phyloP scores from a whole-genome alignment of 1,284 basidiomycete genomes.

The Golubevia sp. region DNA sequence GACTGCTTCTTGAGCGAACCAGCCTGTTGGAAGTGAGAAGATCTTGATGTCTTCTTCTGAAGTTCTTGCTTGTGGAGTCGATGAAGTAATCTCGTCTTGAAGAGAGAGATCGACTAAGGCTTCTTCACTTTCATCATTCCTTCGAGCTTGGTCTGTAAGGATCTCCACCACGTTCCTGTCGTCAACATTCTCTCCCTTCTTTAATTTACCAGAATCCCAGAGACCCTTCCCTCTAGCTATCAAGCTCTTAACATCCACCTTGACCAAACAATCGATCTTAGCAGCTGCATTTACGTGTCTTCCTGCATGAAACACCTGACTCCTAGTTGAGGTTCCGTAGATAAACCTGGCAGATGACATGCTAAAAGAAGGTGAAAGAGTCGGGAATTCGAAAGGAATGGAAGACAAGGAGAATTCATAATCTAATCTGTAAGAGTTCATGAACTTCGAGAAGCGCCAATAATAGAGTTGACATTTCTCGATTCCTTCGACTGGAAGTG shows the following conservation, averaged over 20 bases:
- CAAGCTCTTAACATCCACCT: conserved; percentile 62
- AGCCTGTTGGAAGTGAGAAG: conserved; percentile 63
- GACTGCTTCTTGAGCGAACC: conserved; percentile 64
- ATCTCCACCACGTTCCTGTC: conserved; percentile 61
- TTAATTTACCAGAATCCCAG: conserved; percentile 27
- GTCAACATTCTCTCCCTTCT: conserved; percentile 59
- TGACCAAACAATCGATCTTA: conserved; percentile 66
- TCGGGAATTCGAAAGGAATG: conserved; percentile 66
- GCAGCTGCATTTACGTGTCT: conserved; percentile 63
- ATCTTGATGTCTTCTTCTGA: conserved; percentile 55
- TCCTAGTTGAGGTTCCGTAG: conserved; percentile 56
- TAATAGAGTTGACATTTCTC: conserved; percentile 65
- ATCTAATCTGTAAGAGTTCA: conserved; percentile 10
- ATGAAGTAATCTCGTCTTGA: background rate
- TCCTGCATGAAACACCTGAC: conserved; percentile 63
- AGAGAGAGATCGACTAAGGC: conserved; percentile 18
- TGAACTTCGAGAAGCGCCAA: conserved; percentile 64
- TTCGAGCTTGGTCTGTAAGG: conserved; percentile 42
- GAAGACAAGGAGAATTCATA: conserved; percentile 62
- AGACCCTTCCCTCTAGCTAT: conserved; percentile 52
- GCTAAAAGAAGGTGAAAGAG: conserved; percentile 56
- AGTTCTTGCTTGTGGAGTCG: too few species aligned
- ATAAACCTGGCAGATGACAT: conserved; percentile 63
- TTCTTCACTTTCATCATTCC: conserved; percentile 9
- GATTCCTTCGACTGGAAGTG: conserved; percentile 57